phyloP scores from a whole-genome alignment of 306 rosid genomes.

The Medicago truncatula region MtrunA17r5.0-ANR NC_053043.1:14993001-14993500 shows the following conservation, averaged over 20 bases:
- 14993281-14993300: conserved; percentile 19
- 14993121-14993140: conserved; percentile 36
- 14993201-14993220: conserved; percentile 72
- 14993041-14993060: conserved; percentile 14
- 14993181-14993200: conserved; percentile 72
- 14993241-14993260: conserved; percentile 62
- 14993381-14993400: conserved; percentile 27
- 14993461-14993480: conserved; percentile 29
- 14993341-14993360: conserved; percentile 32
- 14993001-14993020: not conserved
- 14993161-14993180: conserved; percentile 91
- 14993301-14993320: conserved; percentile 20
- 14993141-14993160: conserved; percentile 78
- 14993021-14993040: conserved; percentile 1
- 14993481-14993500: not conserved
- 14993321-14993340: conserved; percentile 23
- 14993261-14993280: conserved; percentile 32
- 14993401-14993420: conserved; percentile 31
- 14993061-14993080: conserved; percentile 1
- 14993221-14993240: conserved; percentile 72
- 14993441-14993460: conserved; percentile 29
- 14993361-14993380: conserved; percentile 9
- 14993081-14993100: not conserved
- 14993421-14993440: conserved; percentile 25
- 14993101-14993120: not conserved